A percentile compares a stretch with the other conserved stretches of the same genome.
These are phyloP conservation scores for Trichaptum fuscoviolaceum DNA, from an alignment of 768 basidiomycete species.

Conservation along the genomic window DNA sequence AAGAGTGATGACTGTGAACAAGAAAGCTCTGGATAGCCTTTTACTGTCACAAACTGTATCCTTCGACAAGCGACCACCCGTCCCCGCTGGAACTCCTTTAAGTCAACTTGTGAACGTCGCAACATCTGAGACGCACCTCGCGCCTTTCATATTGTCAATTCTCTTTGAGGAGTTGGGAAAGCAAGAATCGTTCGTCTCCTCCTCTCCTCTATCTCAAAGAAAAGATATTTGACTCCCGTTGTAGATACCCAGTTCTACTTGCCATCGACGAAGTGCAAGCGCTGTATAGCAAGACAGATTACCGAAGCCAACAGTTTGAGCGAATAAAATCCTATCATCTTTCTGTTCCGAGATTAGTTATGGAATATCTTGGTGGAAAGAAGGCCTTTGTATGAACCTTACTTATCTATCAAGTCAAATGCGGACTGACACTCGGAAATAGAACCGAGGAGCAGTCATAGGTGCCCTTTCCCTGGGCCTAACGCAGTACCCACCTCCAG, in stretches of 20 bases:
- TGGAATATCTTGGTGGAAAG: slow-evolving; percentile 75
- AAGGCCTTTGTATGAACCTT: slow-evolving; percentile 51
- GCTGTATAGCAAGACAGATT: slow-evolving; percentile 58
- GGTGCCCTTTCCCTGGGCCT: slow-evolving; percentile 64
- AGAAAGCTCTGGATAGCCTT: slow-evolving; percentile 35
- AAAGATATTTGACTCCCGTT: background rate
- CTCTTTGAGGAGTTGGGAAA: slow-evolving; percentile 56
- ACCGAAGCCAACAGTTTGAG: slow-evolving; percentile 69
- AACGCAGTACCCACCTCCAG: slow-evolving; percentile 49
- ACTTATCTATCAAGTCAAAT: background rate
- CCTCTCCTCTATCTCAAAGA: background rate
- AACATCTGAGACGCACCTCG: slow-evolving; percentile 42
- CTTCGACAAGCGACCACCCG: slow-evolving; percentile 40
- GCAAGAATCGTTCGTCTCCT: slow-evolving; percentile 55
- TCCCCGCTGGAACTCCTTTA: slow-evolving; percentile 47
- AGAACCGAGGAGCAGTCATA: slow-evolving; percentile 69
- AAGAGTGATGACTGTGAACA: slow-evolving; percentile 58
- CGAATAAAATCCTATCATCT: slow-evolving; percentile 72
- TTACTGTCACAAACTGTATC: slow-evolving; percentile 35
- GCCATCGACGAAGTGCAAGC: slow-evolving; percentile 89
- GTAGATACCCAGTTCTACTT: slow-evolving; percentile 70
- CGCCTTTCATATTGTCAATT: slow-evolving; percentile 52
- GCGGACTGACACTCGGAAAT: background rate
- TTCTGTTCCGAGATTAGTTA: slow-evolving; percentile 66
- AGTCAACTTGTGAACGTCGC: slow-evolving; percentile 54